Base-by-base conservation (phyloP, 352 stramenopile genomes). In the Globisporangium cystogenes region DNA sequence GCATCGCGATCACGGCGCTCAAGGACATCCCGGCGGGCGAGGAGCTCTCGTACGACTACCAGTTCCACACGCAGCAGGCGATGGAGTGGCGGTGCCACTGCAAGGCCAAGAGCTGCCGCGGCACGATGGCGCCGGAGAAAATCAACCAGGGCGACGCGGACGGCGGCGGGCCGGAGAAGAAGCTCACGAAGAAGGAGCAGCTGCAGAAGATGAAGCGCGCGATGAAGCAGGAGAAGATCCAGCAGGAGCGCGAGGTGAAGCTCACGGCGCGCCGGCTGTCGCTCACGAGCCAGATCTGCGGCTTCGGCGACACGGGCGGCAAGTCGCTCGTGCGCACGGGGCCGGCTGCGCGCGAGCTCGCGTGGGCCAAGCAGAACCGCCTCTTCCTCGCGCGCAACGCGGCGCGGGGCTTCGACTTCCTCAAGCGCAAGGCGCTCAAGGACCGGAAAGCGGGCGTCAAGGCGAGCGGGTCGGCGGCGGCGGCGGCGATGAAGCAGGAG, bases 1-100 rank as follows among this genome's bases (percentile, higher is more conserved):
- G 91, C 40, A 96, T 98, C 57, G 90, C 86, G 31, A 97, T 98
- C 62, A 96, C 91, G 11, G 88, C 86, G 26, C 62, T 96, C 36
- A 86, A 76, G 40, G 89, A 98, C 63, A 96, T 98, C 36, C 52
- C 80, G 4, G 60, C 79, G 0, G 91, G 90, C 27, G 85, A 94
- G 49, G 96, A 98, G 64, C 70, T 98, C 11, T 96, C 85, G 53
- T 98, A 98, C 65, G 91, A 98, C 65, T 98, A 98, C 70, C 87
- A 97, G 57, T 97, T 98, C 60, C 79, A 95, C 53, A 95, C 85
- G 37, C 87, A 82, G 27, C 72, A 92, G 43, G 82, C 84, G 15
- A 79, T 92, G 51, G 78, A 92, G 61, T 96, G 83, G 78, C 90
- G 87, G 51, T 96, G 86, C 60, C 83, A 87, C 60, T 96, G 86